Evolutionary conservation across 148 eudicot genomes (phyloP).

Genomic region (Cornus kousa): DNA sequence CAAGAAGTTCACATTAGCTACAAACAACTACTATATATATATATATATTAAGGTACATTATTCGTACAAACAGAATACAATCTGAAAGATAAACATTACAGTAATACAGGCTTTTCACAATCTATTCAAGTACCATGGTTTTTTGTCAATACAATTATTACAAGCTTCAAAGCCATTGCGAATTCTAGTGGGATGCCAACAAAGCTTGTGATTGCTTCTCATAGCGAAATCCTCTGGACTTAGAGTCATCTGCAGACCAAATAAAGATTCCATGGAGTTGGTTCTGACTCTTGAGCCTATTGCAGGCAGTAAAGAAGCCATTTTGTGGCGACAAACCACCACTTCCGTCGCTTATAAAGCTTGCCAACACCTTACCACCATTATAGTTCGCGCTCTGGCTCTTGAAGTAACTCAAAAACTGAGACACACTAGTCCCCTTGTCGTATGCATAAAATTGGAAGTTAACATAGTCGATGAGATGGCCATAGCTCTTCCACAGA

Average conservation of each 20-base stretch:
- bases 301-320: constrained; percentile 30
- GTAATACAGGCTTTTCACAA: too few relatives aligned
- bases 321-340: constrained; percentile 26
- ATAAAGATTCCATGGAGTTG: constrained; percentile 29
- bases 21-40: too few relatives aligned
- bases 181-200: constrained; percentile 9
- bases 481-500: constrained; percentile 28
- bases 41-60: too few relatives aligned
- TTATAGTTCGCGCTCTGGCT: constrained; percentile 21
- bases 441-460: constrained; percentile 35
- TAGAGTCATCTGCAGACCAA: constrained; percentile 42
- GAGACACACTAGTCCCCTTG: constrained; percentile 12
- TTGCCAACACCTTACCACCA: constrained; percentile 27
- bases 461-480: constrained; percentile 36
- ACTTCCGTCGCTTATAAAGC: constrained; percentile 13
- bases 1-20: too few relatives aligned
- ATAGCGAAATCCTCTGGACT: constrained; percentile 17
- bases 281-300: constrained; percentile 16
- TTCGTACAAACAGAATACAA: too few relatives aligned
- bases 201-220: constrained; percentile 24
- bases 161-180: too few relatives aligned
- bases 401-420: constrained; percentile 15
- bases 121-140: too few relatives aligned
- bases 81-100: too few relatives aligned
- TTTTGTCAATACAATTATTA: too few relatives aligned